Percentiles rank a stretch among this genome's conserved stretches.
Conservation (phyloP, 192 early-diverging fungal species). For the Umbelopsis sp. region DNA sequence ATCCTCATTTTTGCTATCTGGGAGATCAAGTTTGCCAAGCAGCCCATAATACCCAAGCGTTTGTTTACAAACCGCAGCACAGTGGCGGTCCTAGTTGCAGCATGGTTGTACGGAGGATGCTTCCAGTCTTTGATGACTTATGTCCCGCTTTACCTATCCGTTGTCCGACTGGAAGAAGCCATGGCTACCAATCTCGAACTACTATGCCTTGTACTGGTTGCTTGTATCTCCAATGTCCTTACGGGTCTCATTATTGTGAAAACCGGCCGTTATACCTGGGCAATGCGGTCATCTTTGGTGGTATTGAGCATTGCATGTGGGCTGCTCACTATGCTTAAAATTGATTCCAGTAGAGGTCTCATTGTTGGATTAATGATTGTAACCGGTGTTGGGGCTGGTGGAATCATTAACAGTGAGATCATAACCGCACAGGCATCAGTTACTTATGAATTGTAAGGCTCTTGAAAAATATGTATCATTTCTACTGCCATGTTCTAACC, state of each 20-base stretch:
- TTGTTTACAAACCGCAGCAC: conserved; percentile 37
- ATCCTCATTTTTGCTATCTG: conserved; percentile 20
- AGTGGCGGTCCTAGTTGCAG: conserved; percentile 24
- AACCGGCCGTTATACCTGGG: conserved; percentile 36
- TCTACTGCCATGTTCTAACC: background rate
- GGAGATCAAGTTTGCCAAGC: conserved; percentile 22
- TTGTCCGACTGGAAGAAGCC: conserved; percentile 26
- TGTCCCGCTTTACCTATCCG: conserved; percentile 33
- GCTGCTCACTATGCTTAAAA: conserved; percentile 18
- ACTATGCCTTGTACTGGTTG: conserved; percentile 35
- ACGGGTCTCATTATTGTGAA: conserved; percentile 37
- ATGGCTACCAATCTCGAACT: conserved; percentile 35
- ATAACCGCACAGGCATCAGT: conserved; percentile 40
- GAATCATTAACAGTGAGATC: conserved; percentile 39
- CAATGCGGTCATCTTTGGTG: conserved; percentile 21
- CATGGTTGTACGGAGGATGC: conserved; percentile 36
- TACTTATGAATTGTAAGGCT: conserved; percentile 34
- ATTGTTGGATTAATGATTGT: conserved; percentile 40
- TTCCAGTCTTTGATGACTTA: conserved; percentile 42
- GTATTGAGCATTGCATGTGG: conserved; percentile 29
- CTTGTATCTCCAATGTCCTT: conserved; percentile 35
- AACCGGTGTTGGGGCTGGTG: conserved; percentile 36
- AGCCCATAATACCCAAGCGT: conserved; percentile 30
- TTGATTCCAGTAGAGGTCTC: conserved; percentile 28
- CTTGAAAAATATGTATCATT: background rate